These are phyloP conservation scores for Cryphonectria nitschkei DNA, from an alignment of 2,329 filamentous ascomycete species.

Conservation along the genomic window DNA sequence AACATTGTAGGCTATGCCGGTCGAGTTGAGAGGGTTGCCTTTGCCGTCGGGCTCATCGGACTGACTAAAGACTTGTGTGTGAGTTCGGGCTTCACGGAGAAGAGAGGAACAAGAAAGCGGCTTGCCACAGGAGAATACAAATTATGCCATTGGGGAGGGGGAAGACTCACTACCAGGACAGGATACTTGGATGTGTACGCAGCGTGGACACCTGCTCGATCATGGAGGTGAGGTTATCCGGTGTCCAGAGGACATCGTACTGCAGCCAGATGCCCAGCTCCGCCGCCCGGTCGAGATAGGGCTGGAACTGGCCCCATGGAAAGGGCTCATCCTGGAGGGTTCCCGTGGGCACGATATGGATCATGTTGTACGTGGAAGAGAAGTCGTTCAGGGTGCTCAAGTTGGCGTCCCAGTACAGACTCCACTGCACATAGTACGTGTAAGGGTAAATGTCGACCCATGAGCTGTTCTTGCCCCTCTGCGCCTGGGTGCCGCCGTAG, in stretches of 20 bases:
- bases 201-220: constrained; percentile 40
- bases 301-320: constrained; percentile 31
- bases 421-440: constrained; percentile 32
- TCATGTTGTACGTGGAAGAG: constrained; percentile 31
- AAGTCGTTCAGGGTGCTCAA: constrained; percentile 31
- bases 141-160: not conserved
- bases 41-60: constrained; percentile 55
- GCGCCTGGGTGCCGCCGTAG: constrained; percentile 30
- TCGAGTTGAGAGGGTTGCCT: constrained; percentile 49
- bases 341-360: constrained; percentile 32
- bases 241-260: constrained; percentile 32
- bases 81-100: too few relatives aligned
- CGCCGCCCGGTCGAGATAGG: constrained; percentile 31
- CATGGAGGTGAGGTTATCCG: constrained; percentile 29
- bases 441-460: constrained; percentile 32
- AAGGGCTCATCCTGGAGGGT: constrained; percentile 30
- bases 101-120: not conserved
- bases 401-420: constrained; percentile 32
- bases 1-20: constrained; percentile 45
- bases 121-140: not conserved
- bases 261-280: constrained; percentile 32
- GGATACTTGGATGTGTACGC: constrained; percentile 40
- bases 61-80: constrained; percentile 33
- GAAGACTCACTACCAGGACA: constrained; percentile 46
- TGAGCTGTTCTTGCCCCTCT: constrained; percentile 27